Evolutionary conservation across 2,329 filamentous ascomycete species (phyloP).

Genomic region (Samsoniella hepiali): DNA sequence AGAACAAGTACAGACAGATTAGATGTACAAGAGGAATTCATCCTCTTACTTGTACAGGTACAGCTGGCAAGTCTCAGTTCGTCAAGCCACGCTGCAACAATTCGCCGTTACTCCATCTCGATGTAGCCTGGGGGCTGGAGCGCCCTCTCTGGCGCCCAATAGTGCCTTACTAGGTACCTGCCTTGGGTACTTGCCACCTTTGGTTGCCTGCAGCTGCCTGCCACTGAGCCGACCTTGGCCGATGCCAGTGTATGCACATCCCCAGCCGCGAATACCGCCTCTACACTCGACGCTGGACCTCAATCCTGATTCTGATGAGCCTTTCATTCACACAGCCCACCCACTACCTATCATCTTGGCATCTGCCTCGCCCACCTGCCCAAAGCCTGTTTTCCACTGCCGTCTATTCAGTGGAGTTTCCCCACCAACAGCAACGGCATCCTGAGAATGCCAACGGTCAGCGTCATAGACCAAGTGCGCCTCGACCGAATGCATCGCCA

Average conservation of each 20-base stretch:
- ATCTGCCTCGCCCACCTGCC: background rate
- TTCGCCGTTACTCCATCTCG: too few relatives aligned
- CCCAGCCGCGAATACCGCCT: background rate
- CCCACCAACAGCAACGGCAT: background rate
- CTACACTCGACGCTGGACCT: background rate
- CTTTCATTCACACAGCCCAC: background rate
- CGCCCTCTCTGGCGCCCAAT: too few relatives aligned
- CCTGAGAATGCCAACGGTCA: background rate
- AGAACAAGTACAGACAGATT: too few relatives aligned
- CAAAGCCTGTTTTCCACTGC: background rate
- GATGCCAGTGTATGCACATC: background rate
- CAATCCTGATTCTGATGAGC: background rate
- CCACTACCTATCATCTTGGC: background rate
- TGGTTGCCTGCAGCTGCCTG: background rate
- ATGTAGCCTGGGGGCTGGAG: too few relatives aligned
- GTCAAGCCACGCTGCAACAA: too few relatives aligned
- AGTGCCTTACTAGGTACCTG: too few relatives aligned
- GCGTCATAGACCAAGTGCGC: background rate
- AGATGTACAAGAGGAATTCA: too few relatives aligned
- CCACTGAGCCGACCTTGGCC: background rate
- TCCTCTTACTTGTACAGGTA: too few relatives aligned
- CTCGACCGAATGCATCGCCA: background rate
- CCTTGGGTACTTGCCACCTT: too few relatives aligned
- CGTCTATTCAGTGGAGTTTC: constrained; percentile 5
- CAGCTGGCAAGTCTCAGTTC: too few relatives aligned